phyloP scores from a whole-genome alignment of 116 monocot genomes.

The Dioscorea cayenensis region DNA sequence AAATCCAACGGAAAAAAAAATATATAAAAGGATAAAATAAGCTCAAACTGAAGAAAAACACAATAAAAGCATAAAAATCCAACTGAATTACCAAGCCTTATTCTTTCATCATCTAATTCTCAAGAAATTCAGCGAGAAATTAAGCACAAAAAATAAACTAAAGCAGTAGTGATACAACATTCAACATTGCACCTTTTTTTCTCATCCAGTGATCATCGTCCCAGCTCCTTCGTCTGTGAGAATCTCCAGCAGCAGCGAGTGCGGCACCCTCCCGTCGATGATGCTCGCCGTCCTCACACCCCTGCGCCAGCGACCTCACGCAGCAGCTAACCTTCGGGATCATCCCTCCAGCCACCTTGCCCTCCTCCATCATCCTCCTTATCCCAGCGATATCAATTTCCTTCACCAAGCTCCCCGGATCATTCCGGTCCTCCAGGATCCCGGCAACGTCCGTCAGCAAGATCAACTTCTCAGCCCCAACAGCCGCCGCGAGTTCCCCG shows the following conservation, averaged over 20 bases:
- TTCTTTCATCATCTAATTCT: neutral
- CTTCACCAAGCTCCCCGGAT: conserved; percentile 60
- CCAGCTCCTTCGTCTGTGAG: conserved; percentile 90
- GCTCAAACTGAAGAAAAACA: neutral
- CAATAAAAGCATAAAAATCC: neutral
- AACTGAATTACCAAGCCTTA: neutral
- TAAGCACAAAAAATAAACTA: no score
- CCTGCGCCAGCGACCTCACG: conserved; percentile 70
- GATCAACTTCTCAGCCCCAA: conserved; percentile 84
- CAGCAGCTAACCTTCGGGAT: conserved; percentile 94
- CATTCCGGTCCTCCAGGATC: conserved; percentile 68
- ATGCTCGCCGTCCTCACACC: conserved; percentile 86
- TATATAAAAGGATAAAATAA: neutral
- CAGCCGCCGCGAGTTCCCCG: conserved; percentile 78
- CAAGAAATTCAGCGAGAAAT: neutral
- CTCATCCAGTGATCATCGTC: conserved; percentile 86
- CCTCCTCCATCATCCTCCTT: conserved; percentile 67
- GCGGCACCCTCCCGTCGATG: conserved; percentile 78
- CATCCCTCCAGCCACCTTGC: conserved; percentile 88
- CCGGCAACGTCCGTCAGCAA: conserved; percentile 83
- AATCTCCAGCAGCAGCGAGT: conserved; percentile 82
- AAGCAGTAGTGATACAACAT: neutral
- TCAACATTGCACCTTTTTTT: neutral
- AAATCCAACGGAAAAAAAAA: no score
- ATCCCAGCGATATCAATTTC: conserved; percentile 62